Base-by-base conservation (phyloP, 331 rosid genomes). In the Stylosanthes scabra region DNA sequence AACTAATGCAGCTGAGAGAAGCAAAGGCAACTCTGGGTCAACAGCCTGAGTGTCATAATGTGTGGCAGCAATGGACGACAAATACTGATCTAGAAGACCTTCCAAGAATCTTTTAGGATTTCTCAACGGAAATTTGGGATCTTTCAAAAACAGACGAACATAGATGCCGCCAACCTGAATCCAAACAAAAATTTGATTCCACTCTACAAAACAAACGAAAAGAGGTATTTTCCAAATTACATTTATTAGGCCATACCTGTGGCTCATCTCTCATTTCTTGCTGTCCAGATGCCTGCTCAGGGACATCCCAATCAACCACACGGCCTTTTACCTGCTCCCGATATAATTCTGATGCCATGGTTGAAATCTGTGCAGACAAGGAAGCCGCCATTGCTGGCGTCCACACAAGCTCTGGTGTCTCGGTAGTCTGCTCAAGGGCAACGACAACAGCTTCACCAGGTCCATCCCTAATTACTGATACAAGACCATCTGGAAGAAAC, bases 241-340 rank as follows among this genome's bases (percentile, higher is more conserved):
- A 77, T 46, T 20, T 70, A 41, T 66, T 62, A 47, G 16, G 52
- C 25, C 54, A 72, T 85, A 94, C 99, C 97, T 95, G 99, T 40
- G 99, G 99, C 82, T 95, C 99, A 70, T 95, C 97, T 88, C 96
- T 88, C 99, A 95, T 92, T 84, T 95, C 99, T 81, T 95, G 99
- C 75, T 91, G 99, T 16, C 96, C 89, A 73, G 97, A 90, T 71
- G 99, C 90, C 86, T 92, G 97, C 89, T 95, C 99, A 63, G 89
- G 97, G 41, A 95, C 97, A 82, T 90, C 99, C 99, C 99, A 95
- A 81, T 95, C 99, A 77, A 95, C 75, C 11, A 95, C 89, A 63
- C 99, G 97, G 14, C 99, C 99, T 88, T 95, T 95, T 87, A 88
- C 82, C 86, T 92, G 97, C 80, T 95, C 97, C 0, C 88, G 92